A percentile compares a stretch with the other conserved stretches of the same genome.
phyloP scores from a whole-genome alignment of 768 basidiomycete genomes.

The Erythrobasidium yunnanense region DNA sequence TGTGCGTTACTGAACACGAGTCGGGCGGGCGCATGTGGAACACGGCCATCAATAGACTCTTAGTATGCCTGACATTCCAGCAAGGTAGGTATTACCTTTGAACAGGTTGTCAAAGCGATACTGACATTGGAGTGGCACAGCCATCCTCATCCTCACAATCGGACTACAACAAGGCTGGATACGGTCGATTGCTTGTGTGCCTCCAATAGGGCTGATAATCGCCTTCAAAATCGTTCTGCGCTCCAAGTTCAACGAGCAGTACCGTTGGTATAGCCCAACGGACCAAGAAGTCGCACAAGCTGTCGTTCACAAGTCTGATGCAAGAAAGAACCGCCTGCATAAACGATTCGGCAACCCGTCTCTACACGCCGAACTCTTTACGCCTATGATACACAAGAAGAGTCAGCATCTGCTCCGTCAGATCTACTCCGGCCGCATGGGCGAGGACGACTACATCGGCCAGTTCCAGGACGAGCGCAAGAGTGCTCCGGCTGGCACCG shows the following conservation, averaged over 20 bases:
- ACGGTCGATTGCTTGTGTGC: conserved; percentile 60
- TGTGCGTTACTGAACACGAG: conserved; percentile 76
- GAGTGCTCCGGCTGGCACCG: conserved; percentile 33
- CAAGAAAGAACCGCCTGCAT: conserved; percentile 60
- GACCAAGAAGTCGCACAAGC: conserved; percentile 68
- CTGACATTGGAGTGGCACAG: not conserved
- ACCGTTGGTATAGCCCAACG: conserved; percentile 60
- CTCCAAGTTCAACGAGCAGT: conserved; percentile 47
- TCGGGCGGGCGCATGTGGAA: conserved; percentile 57
- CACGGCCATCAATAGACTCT: conserved; percentile 56
- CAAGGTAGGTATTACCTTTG: not conserved
- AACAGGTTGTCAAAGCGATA: not conserved
- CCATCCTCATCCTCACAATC: conserved; percentile 47
- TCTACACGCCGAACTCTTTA: conserved; percentile 45
- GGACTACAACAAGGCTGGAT: conserved; percentile 61
- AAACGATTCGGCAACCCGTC: conserved; percentile 94
- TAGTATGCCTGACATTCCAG: conserved; percentile 53
- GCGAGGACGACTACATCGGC: conserved; percentile 38
- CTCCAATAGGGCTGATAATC: conserved; percentile 60
- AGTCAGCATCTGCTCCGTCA: conserved; percentile 41
- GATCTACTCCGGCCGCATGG: conserved; percentile 31
- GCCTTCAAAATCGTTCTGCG: conserved; percentile 71
- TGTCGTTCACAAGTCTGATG: conserved; percentile 66
- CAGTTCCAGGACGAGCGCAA: conserved; percentile 39
- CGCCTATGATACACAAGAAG: conserved; percentile 43